Conservation (phyloP, 176 grass and related monocot genomes). For the Elaeis guineensis region DNA sequence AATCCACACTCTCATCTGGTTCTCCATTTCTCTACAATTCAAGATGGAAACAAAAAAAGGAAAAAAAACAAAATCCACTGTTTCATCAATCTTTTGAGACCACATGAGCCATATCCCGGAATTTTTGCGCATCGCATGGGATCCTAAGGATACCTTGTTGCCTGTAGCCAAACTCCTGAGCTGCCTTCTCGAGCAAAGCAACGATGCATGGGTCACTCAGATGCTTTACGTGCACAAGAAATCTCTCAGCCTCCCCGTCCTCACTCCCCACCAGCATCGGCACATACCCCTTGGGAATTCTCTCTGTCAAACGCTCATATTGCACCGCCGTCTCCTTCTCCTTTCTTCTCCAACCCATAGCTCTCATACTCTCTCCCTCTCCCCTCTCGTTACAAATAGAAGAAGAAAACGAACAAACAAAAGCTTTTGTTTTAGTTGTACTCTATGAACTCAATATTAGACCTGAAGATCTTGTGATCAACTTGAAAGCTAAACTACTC, state of each 20-base stretch:
- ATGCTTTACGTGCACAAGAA: conserved; percentile 30
- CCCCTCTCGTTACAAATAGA: no score
- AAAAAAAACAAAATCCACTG: no score
- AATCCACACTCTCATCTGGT: no score
- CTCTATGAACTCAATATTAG: no score
- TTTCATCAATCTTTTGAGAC: neutral
- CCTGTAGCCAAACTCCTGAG: conserved; percentile 33
- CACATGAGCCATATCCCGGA: conserved; percentile 21
- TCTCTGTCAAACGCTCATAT: neutral
- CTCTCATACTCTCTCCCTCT: no score
- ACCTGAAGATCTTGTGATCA: no score
- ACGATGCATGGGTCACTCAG: conserved; percentile 36
- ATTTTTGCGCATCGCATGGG: conserved; percentile 20
- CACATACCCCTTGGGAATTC: conserved; percentile 23
- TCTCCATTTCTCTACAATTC: no score
- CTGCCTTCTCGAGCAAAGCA: conserved; percentile 32
- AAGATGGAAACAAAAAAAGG: no score
- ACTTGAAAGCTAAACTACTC: no score
- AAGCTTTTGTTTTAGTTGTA: no score
- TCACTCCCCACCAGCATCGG: neutral
- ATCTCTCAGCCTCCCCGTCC: conserved; percentile 3
- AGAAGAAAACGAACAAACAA: no score
- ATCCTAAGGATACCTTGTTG: conserved; percentile 43
- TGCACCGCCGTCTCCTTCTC: neutral
- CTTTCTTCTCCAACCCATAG: conserved; percentile 21